Evolutionary conservation across 2,329 filamentous ascomycete species (phyloP).

Genomic region (Zalaria obscura): DNA sequence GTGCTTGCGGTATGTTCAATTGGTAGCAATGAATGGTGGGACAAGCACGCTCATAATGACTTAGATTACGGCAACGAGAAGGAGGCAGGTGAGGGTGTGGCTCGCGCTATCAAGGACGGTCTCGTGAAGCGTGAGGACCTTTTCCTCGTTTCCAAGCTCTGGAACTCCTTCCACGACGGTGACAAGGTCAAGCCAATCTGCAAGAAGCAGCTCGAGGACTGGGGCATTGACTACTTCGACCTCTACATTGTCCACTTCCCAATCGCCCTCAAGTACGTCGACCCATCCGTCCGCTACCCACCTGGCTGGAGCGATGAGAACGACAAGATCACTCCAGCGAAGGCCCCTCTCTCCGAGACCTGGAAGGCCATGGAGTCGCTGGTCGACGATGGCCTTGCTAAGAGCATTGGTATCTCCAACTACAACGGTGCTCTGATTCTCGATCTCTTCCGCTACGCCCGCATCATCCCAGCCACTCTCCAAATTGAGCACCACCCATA

Average conservation of each 20-base stretch:
- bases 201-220: constrained; percentile 66
- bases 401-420: constrained; percentile 70
- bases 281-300: constrained; percentile 65
- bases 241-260: constrained; percentile 86
- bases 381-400: constrained; percentile 52
- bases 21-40: too few relatives aligned
- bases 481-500: constrained; percentile 90
- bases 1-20: constrained; percentile 36
- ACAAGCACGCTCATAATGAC: background rate
- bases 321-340: constrained; percentile 47
- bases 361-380: constrained; percentile 70
- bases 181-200: constrained; percentile 63
- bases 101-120: constrained; percentile 67
- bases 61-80: constrained; percentile 73
- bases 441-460: constrained; percentile 66
- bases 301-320: constrained; percentile 60
- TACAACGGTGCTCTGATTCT: constrained; percentile 67
- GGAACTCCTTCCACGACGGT: constrained; percentile 80
- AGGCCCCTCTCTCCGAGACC: constrained; percentile 64
- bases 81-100: constrained; percentile 62
- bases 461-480: constrained; percentile 58
- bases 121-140: constrained; percentile 74
- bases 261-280: constrained; percentile 71
- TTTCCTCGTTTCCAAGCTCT: constrained; percentile 87
- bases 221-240: constrained; percentile 80